Percentiles rank a stretch among this genome's conserved stretches.
These are phyloP conservation scores for Chaetomium tenue DNA, from an alignment of 495 filamentous ascomycete species.

Conservation along the genomic window DNA sequence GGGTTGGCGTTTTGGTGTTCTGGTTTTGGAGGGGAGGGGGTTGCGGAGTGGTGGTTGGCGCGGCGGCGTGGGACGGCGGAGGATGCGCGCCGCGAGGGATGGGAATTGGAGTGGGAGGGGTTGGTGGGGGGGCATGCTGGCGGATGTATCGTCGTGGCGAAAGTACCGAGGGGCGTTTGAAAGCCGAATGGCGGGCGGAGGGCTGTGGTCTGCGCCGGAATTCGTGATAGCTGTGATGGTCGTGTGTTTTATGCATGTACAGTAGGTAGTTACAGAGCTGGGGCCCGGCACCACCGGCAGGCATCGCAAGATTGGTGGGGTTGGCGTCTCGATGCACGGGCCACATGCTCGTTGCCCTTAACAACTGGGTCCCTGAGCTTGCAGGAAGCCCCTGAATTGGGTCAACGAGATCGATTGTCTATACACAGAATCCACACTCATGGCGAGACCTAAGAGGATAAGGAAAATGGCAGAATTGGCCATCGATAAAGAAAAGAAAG, in stretches of 20 bases:
- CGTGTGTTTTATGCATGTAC: neutral
- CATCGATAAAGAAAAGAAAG: too few relatives aligned
- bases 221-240: neutral
- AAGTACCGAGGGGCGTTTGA: too few relatives aligned
- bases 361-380: neutral
- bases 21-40: neutral
- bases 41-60: neutral
- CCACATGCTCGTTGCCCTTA: constrained; percentile 2
- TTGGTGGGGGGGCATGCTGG: constrained; percentile 2
- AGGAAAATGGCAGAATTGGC: too few relatives aligned
- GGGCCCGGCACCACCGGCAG: too few relatives aligned
- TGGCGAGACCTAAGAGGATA: too few relatives aligned
- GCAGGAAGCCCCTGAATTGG: neutral
- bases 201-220: neutral
- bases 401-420: neutral
- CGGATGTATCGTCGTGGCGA: too few relatives aligned
- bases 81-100: neutral
- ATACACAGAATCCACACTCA: too few relatives aligned
- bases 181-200: neutral
- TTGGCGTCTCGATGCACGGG: neutral
- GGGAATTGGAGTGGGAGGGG: neutral
- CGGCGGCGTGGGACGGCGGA: neutral
- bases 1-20: too few relatives aligned
- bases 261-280: too few relatives aligned
- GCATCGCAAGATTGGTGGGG: neutral